phyloP scores from a whole-genome alignment of 2,329 filamentous ascomycete genomes.

The Mycosphaerella sp. region DNA sequence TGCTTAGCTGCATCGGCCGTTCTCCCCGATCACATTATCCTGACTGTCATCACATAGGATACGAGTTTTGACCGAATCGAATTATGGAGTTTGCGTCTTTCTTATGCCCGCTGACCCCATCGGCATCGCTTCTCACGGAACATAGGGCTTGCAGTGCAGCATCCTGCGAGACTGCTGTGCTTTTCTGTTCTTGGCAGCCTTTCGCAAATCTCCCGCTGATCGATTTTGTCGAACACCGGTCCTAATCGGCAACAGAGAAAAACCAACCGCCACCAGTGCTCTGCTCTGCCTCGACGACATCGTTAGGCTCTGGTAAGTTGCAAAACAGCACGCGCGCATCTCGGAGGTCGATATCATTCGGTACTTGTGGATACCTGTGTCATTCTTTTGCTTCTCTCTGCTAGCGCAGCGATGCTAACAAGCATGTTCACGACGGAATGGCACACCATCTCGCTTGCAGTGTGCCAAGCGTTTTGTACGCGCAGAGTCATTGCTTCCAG shows the following conservation, averaged over 20 bases:
- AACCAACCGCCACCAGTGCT: background rate
- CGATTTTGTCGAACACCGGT: background rate
- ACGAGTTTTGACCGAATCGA: background rate
- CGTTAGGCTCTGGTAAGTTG: background rate
- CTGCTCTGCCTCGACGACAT: background rate
- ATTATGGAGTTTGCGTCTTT: background rate
- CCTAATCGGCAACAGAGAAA: background rate
- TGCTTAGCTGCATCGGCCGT: background rate
- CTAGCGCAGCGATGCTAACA: background rate
- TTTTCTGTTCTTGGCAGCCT: no score
- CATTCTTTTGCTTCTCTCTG: background rate
- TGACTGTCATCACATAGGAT: background rate
- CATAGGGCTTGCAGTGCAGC: no score
- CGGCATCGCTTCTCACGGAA: no score
- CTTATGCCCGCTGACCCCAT: background rate
- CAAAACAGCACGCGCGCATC: background rate
- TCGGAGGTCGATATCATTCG: background rate
- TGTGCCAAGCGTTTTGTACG: background rate
- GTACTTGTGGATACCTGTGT: background rate
- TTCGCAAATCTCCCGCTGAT: no score
- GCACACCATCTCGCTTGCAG: background rate
- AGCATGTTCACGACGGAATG: background rate
- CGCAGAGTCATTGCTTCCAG: background rate
- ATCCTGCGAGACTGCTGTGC: no score
- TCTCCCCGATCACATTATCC: background rate